Evolutionary conservation across 1,284 basidiomycete genomes (phyloP), one percentile per base, ranked within the genome.

Genomic region (Ganoderma lingzhi): DNA sequence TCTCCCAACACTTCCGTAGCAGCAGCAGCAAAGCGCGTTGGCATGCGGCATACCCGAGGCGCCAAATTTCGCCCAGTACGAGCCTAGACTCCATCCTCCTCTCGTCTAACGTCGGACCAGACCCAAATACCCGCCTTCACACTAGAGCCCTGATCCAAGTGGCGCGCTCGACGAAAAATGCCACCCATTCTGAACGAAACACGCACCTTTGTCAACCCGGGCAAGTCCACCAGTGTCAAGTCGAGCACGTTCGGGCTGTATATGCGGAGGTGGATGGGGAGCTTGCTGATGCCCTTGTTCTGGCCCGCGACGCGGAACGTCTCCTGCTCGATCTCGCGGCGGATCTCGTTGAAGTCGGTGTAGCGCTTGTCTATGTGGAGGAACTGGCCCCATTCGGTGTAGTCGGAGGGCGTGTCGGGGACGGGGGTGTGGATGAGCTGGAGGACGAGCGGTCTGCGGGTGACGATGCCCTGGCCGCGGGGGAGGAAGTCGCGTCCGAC

Each of bases 251-350:
- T 91, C 32, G 97, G 96, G 74, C 96, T 97, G 82, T 95, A 97
- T 84, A 99, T 97, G 79, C 96, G 90, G 73, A 99, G 85, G 73
- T 95, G 93, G 78, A 98, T 99, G 6, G 97, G 97, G 66, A 98
- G 82, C 81, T 97, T 97, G 84, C 95, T 97, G 71, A 99, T 93
- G 65, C 98, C 97, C 84, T 99, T 99, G 84, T 99, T 99, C 86
- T 99, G 97, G 0, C 97, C 97, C 0, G 98, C 97, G 37, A 99
- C 97, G 58, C 97, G 87, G 80, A 94, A 97, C 2, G 98, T 99
- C 85, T 99, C 98, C 79, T 96, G 94, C 82, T 99, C 97, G 73
- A 99, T 99, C 84, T 99, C 98, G 74, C 93, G 93, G 48, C 96
- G 88, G 74, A 99, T 94, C 76, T 99, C 97, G 65, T 88, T 86